Evolutionary conservation across 75 land plant genomes (phyloP), one percentile per base, ranked within the genome.

Genomic region (Picea sitchensis): DNA sequence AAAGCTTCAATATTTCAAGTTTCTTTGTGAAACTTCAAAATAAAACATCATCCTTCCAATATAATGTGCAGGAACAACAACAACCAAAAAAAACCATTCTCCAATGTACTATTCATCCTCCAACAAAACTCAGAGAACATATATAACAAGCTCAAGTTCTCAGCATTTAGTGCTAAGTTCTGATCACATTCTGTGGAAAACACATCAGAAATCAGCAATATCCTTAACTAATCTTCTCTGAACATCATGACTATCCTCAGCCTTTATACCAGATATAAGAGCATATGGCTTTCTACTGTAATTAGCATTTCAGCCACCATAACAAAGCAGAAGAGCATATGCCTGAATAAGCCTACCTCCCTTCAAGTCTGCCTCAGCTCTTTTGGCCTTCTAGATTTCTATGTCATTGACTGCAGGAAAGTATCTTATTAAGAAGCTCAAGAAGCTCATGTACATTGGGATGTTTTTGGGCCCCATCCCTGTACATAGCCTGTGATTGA

Each of bases 171-270:
- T 69, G 73, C 44, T 2, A 36, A 69, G 32, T 14, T 47, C 73
- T 69, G 73, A 69, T 69, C 73, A 69, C 18, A 69, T 41, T 69
- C 51, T 69, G 73, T 69, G 73, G 73, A n/a, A 68, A 69, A 8
- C 51, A 44, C 73, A 71, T 71, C 73, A 71, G 54, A 71, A 41
- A 41, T 41, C 11, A 31, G 73, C 73, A 8, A 18, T 69, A 8
- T 71, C 20, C 2, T 20, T 47, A 71, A 32, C 12, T 69, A 69
- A 41, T 69, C 73, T 69, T 41, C 47, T 38, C 47, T 69, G n/a
- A 36, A 65, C 67, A 2, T 31, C 36, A 2, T 13, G 31, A 31
- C 1, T 14, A 32, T 11, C 5, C 32, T 32, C 31, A 32, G 23
- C 21, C 11, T 26, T 15, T 32, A 14, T 32, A 32, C 31, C 36